A percentile compares a stretch with the other conserved stretches of the same genome.
Conservation (phyloP, 495 filamentous ascomycete species). For the Penicillium steckii region DNA sequence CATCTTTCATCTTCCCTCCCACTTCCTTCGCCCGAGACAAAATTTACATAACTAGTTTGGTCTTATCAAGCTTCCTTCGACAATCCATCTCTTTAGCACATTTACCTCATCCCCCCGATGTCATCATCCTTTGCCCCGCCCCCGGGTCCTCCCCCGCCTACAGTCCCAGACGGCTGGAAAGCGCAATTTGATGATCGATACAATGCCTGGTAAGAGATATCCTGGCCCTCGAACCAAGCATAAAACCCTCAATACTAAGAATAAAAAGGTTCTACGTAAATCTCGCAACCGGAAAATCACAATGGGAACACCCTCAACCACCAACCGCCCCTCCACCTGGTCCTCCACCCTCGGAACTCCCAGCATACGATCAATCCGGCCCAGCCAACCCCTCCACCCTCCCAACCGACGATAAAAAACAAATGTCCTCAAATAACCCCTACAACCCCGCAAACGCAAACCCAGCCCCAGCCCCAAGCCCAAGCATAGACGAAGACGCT, state of each 20-base stretch:
- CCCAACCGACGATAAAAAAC: conserved; percentile 52
- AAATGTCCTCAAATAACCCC: conserved; percentile 60
- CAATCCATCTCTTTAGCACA: too few species aligned
- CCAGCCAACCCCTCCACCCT: conserved; percentile 30
- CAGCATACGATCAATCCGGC: conserved; percentile 57
- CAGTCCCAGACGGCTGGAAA: conserved; percentile 87
- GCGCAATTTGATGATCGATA: conserved; percentile 74
- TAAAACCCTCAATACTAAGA: background rate
- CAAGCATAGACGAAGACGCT: conserved; percentile 64
- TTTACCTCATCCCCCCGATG: too few species aligned
- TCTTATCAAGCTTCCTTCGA: too few species aligned
- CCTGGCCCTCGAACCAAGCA: background rate
- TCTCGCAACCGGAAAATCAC: conserved; percentile 77
- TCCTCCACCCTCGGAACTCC: conserved; percentile 57
- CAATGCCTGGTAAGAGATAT: conserved; percentile 70
- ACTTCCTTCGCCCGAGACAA: too few species aligned
- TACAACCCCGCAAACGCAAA: conserved; percentile 35
- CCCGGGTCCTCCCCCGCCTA: conserved; percentile 78
- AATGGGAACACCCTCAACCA: conserved; percentile 77
- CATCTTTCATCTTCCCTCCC: background rate
- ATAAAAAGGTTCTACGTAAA: conserved; percentile 80
- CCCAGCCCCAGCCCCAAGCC: conserved; percentile 9
- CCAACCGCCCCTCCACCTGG: conserved; percentile 50
- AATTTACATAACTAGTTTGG: too few species aligned
- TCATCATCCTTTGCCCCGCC: conserved; percentile 59